A percentile compares a stretch with the other conserved stretches of the same genome.
Evolutionary conservation across 371 early-diverging fungal genomes (phyloP).

Genomic region (Parasitella parasitica): DNA sequence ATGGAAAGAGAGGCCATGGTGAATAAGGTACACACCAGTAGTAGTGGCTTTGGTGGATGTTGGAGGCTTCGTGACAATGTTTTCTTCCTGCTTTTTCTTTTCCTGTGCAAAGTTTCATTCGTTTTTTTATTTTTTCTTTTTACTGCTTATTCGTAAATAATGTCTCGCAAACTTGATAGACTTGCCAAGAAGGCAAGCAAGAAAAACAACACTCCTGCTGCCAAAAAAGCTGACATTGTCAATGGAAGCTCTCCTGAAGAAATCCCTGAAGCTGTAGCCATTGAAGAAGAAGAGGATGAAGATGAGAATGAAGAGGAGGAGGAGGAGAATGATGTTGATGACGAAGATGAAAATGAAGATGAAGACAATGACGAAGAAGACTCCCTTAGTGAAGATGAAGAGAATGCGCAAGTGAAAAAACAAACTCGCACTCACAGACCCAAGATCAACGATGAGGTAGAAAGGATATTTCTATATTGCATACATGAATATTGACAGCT

Average conservation of each 20-base stretch:
- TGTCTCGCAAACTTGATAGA: constrained; percentile 34
- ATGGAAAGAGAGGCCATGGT: too few species aligned
- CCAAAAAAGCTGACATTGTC: constrained; percentile 2
- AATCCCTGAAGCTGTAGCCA: constrained; percentile 11
- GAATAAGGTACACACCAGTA: background rate
- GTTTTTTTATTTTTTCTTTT: constrained; percentile 6
- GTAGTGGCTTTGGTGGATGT: constrained; percentile 1
- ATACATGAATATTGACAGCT: background rate
- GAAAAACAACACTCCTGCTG: constrained; percentile 2
- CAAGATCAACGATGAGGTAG: constrained; percentile 38
- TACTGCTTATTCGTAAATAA: background rate
- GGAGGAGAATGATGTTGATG: constrained; percentile 15
- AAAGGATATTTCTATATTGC: background rate
- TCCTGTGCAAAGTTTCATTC: background rate
- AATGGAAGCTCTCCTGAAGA: constrained; percentile 10
- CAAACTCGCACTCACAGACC: constrained; percentile 34
- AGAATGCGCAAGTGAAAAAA: constrained; percentile 20
- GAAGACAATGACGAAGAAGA: constrained; percentile 18
- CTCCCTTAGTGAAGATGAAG: constrained; percentile 5
- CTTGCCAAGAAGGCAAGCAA: constrained; percentile 21
- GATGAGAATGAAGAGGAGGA: constrained; percentile 16
- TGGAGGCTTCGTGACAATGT: background rate
- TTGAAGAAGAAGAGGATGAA: constrained; percentile 6
- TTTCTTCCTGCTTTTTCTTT: background rate
- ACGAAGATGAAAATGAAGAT: constrained; percentile 15